These are phyloP conservation scores for Microbotryum intermedium DNA, from an alignment of 1,284 basidiomycete genomes.

Conservation along the genomic window DNA sequence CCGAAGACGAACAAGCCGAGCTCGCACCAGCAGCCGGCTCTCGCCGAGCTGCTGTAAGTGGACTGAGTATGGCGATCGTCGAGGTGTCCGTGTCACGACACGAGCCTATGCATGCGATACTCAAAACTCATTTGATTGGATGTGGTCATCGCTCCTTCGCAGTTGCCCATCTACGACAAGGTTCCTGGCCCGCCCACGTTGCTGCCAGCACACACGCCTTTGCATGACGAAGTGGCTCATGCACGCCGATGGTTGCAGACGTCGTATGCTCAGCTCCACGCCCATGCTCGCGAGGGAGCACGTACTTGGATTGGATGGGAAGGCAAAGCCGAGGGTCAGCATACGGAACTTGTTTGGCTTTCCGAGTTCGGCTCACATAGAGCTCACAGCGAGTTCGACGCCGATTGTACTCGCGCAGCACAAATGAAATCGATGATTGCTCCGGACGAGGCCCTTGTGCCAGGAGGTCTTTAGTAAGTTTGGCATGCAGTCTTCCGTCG, in stretches of 20 bases:
- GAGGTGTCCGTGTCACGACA: background rate
- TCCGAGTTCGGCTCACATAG: background rate
- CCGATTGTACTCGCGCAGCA: conserved; percentile 45
- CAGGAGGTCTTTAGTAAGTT: conserved; percentile 60
- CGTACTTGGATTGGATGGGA: conserved; percentile 73
- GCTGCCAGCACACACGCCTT: conserved; percentile 60
- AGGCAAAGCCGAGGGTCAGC: conserved; percentile 70
- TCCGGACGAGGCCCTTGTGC: conserved; percentile 69
- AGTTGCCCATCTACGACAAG: conserved; percentile 66
- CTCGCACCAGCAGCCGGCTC: background rate
- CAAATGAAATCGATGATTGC: conserved; percentile 73
- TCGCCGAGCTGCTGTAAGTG: too few relatives aligned
- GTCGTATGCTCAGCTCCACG: conserved; percentile 51
- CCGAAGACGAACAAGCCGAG: background rate
- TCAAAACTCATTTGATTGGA: background rate
- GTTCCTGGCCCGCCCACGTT: conserved; percentile 50
- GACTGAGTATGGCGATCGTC: background rate
- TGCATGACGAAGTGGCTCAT: conserved; percentile 61
- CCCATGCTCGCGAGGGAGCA: conserved; percentile 59
- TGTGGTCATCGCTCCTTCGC: conserved; percentile 17
- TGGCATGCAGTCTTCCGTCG: too few relatives aligned
- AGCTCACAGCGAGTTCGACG: background rate
- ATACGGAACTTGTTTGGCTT: too few relatives aligned
- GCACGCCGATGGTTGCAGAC: conserved; percentile 53
- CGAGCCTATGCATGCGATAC: too few relatives aligned